Evolutionary conservation across 306 rosid genomes (phyloP), one percentile per base, ranked within the genome.

Genomic region (Leucaena leucocephala): DNA sequence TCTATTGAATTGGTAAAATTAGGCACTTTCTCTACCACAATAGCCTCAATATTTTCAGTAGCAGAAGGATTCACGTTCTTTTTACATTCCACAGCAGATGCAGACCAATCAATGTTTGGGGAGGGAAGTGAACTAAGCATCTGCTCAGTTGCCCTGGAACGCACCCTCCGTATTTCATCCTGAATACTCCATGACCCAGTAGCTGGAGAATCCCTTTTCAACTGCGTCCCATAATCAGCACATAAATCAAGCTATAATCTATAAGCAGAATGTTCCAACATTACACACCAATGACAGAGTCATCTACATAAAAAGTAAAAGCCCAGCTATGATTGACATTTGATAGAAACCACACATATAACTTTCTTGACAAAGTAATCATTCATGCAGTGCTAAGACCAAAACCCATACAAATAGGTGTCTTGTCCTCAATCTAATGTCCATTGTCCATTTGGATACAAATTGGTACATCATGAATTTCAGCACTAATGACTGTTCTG

Each of bases 131-230:
- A 83, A 83, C 89, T 88, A 22, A 96, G 89, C 97, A 96, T 85
- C 82, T 96, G 96, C 83, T 96, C 97, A 12, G 99, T 88, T 83
- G 99, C 99, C 87, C 89, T 96, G 11, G 90, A 86, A 62, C 99
- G 89, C 64, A 96, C 97, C 78, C 89, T 93, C 78, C 95, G 91
- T 82, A 96, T 77, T 89, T 96, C 99, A 81, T 96, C 99, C 82
- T 91, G 91, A 83, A 96, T 96, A 81, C 96, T 96, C 99, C 99
- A 96, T 49, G 97, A 87, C 50, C 96, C 98, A 69, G 87, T 83
- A 77, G 90, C 85, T 7, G 89, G 79, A 74, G 90, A 77, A 67
- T 87, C 94, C 86, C 88, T 85, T 86, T 89, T 91, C 70, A 81
- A 83, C 98, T 96, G 93, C 87, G 82, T 74, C 79, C 70, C 85